Base-by-base conservation (phyloP, 2,329 filamentous ascomycete genomes). In the Diaporthe amygdali region DNA sequence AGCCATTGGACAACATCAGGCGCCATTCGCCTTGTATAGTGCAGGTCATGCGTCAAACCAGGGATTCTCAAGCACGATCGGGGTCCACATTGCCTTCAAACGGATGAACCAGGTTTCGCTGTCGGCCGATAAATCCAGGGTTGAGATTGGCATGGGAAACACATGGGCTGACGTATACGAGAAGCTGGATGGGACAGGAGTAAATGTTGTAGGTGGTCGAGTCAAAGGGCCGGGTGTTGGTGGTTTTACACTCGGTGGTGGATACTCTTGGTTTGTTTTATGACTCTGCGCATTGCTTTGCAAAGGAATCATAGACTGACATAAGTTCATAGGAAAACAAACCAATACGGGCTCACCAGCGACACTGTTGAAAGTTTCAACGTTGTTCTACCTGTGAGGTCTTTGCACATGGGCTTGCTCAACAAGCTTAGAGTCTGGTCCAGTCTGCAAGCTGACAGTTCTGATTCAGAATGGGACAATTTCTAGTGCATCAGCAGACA, bases 191-290 rank as follows among this genome's bases (percentile, higher is more conserved):
- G 70, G 70, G 5, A 69, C 68, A 4, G 76, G 75, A 2, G 51
- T 72, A 27, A 78, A 76, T 27, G 75, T 78, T 4, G 76, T 77
- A 2, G 77, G 77, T 14, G 77, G 77, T 10, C 54, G 77, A 32
- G 74, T 76, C 6, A 64, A 69, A 3, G 77, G 76, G 9, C 76
- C 76, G 0, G 77, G 74, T 5, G 73, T 78, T 0, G 77, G 76
- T 14, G 77, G 77, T 0, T 76, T 78, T 32, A 77, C 74, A 3
- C 71, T 78, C 5, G 77, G 77, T n/a, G 77, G 77, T 3, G 77
- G 77, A 1, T 78, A 74, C 54, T 77, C 76, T 1, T 78, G 77
- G 77, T 76, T 27, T 41, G 72, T 37, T 10, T 14, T 7, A 41
- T 15, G 5, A 37, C 7, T 46, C 9, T 46, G 2, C 17, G n/a